phyloP scores from a whole-genome alignment of 768 basidiomycete genomes.

The Phlebiopsis gigantea region DNA sequence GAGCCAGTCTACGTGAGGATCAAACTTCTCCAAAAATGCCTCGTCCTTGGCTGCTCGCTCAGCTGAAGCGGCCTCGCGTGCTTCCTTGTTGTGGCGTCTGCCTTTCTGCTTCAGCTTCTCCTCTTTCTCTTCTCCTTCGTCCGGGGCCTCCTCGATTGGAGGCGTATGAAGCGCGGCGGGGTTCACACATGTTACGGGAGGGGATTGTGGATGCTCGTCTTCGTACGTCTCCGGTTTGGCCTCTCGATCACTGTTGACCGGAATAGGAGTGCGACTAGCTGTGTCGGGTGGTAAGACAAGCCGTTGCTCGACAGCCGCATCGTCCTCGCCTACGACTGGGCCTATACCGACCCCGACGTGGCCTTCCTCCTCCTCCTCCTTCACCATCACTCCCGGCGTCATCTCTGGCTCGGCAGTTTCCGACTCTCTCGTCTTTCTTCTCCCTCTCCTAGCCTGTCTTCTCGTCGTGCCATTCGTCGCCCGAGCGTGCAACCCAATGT shows the following conservation, averaged over 20 bases:
- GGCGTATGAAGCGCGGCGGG: not conserved
- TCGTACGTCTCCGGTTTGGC: constrained; percentile 14
- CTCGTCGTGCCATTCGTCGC: constrained; percentile 31
- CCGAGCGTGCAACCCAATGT: constrained; percentile 52
- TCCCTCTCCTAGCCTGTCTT: constrained; percentile 33
- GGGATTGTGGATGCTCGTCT: not conserved
- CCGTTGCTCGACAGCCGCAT: constrained; percentile 15
- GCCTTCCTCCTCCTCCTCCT: constrained; percentile 47
- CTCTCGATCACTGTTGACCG: not conserved
- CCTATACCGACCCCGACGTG: constrained; percentile 20
- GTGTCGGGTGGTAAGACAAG: constrained; percentile 39
- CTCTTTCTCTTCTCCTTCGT: constrained; percentile 23
- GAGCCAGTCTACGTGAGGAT: constrained; percentile 73
- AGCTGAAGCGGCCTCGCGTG: constrained; percentile 44
- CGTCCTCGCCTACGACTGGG: constrained; percentile 12
- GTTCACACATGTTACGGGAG: not conserved
- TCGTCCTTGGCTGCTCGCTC: constrained; percentile 38
- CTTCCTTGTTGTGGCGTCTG: constrained; percentile 40
- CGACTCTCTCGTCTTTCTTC: constrained; percentile 37
- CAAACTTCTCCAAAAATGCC: constrained; percentile 65
- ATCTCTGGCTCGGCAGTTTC: constrained; percentile 42
- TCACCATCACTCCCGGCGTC: constrained; percentile 29
- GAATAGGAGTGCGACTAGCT: constrained; percentile 20
- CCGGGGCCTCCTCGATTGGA: constrained; percentile 15
- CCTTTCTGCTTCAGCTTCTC: constrained; percentile 34